Conservation (phyloP, 2,329 filamentous ascomycete species). For the Fusarium nurragi region DNA sequence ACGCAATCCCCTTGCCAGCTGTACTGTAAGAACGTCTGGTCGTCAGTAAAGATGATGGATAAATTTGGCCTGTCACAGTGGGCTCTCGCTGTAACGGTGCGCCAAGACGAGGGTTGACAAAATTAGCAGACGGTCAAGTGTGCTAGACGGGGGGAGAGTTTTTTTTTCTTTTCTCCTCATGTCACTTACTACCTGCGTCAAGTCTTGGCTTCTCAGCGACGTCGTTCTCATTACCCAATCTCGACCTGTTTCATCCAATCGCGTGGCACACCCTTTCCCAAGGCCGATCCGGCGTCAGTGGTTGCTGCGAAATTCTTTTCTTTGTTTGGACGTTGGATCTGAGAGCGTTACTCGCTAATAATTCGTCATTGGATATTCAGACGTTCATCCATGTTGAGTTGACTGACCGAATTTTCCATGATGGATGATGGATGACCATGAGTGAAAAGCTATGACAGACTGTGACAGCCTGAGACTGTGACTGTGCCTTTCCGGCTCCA, state of each 20-base stretch:
- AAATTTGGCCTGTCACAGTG: no score
- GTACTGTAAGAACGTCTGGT: conserved; percentile 19
- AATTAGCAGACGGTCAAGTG: conserved; percentile 24
- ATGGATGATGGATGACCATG: conserved; percentile 5
- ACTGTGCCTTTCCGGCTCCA: conserved; percentile 4
- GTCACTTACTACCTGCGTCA: conserved; percentile 6
- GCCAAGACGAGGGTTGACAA: conserved; percentile 20
- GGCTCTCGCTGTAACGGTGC: no score
- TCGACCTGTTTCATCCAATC: conserved; percentile 46
- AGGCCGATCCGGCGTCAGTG: conserved; percentile 39
- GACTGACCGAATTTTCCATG: conserved; percentile 5
- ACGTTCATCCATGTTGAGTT: neutral
- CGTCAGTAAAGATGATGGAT: conserved; percentile 20
- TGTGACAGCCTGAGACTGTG: conserved; percentile 1
- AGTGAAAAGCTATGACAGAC: neutral
- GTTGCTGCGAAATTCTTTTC: conserved; percentile 28
- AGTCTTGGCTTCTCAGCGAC: conserved; percentile 38
- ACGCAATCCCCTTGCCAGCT: conserved; percentile 12
- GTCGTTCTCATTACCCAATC: conserved; percentile 53
- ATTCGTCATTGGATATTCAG: conserved; percentile 28
- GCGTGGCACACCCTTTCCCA: conserved; percentile 35
- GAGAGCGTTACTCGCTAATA: conserved; percentile 27
- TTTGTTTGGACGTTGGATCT: conserved; percentile 25
- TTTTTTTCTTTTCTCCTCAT: conserved; percentile 13
- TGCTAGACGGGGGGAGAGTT: conserved; percentile 2